These are phyloP conservation scores for Schizonepeta tenuifolia DNA, from an alignment of 257 asterid genomes.

Conservation along the genomic window DNA sequence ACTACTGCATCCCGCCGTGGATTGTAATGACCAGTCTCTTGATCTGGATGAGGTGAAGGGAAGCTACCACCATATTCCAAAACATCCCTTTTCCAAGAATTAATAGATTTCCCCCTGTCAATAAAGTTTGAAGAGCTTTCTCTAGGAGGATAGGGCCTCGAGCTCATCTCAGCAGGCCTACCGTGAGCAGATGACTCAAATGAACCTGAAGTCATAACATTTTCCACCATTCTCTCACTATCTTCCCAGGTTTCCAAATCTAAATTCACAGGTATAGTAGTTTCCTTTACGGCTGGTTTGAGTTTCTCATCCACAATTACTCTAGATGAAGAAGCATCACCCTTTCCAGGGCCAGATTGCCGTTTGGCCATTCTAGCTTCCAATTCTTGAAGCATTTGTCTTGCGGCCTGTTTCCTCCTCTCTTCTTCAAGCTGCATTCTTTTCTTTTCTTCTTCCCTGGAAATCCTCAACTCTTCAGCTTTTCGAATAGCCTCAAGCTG, in stretches of 20 bases:
- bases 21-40: conserved; percentile 62
- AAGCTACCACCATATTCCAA: conserved; percentile 57
- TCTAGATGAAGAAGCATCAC: conserved; percentile 43
- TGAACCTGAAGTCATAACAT: conserved; percentile 53
- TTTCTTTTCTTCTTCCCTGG: conserved; percentile 88
- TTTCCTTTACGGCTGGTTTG: conserved; percentile 50
- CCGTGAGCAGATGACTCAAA: conserved; percentile 54
- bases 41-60: conserved; percentile 52
- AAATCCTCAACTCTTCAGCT: conserved; percentile 78
- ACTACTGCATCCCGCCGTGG: conserved; percentile 65
- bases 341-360: conserved; percentile 52
- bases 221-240: conserved; percentile 78
- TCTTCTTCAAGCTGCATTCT: conserved; percentile 79
- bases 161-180: conserved; percentile 60
- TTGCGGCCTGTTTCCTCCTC: conserved; percentile 94
- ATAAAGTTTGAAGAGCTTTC: conserved; percentile 58
- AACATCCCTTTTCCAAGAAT: conserved; percentile 73
- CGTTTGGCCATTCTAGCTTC: conserved; percentile 92
- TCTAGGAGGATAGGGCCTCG: conserved; percentile 55
- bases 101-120: conserved; percentile 62
- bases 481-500: conserved; percentile 68
- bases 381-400: conserved; percentile 82
- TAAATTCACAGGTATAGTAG: conserved; percentile 41
- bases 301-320: conserved; percentile 51
- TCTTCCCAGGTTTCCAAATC: conserved; percentile 89